Evolutionary conservation across 202 grass and related monocot genomes (phyloP).

Genomic region (Cymbopogon flexuosus): DNA sequence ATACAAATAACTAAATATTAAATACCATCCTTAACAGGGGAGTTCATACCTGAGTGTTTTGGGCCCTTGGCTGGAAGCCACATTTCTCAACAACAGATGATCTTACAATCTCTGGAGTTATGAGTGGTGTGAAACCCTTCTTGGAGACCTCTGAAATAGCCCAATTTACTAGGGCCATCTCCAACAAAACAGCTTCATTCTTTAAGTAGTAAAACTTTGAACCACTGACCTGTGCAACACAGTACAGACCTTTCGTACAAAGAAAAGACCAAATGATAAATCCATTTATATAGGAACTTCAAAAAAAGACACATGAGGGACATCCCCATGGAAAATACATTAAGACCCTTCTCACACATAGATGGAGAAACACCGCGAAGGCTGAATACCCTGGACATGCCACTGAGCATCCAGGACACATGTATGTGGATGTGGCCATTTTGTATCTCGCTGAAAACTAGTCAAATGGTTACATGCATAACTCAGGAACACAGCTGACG

Average conservation of each 20-base stretch:
- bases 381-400: too few species aligned
- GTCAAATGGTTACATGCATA: too few species aligned
- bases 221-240: conserved; percentile 54
- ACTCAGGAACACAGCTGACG: too few species aligned
- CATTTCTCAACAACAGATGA: conserved; percentile 93
- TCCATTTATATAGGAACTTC: conserved; percentile 10
- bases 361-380: too few species aligned
- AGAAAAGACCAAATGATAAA: neutral
- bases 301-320: neutral
- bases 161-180: conserved; percentile 89
- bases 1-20: neutral
- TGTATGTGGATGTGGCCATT: too few species aligned
- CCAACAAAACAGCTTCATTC: conserved; percentile 88
- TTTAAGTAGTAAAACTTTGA: conserved; percentile 98
- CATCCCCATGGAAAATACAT: too few species aligned
- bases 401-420: too few species aligned
- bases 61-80: conserved; percentile 61
- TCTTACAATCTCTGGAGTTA: conserved; percentile 93
- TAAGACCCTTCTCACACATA: too few species aligned
- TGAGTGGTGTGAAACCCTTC: conserved; percentile 80
- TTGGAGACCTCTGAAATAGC: conserved; percentile 78
- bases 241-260: neutral
- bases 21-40: neutral
- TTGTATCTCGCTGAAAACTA: too few species aligned
- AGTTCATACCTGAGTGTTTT: conserved; percentile 75